Conservation (phyloP, 768 basidiomycete species). For the Hypsizygus marmoreus region DNA sequence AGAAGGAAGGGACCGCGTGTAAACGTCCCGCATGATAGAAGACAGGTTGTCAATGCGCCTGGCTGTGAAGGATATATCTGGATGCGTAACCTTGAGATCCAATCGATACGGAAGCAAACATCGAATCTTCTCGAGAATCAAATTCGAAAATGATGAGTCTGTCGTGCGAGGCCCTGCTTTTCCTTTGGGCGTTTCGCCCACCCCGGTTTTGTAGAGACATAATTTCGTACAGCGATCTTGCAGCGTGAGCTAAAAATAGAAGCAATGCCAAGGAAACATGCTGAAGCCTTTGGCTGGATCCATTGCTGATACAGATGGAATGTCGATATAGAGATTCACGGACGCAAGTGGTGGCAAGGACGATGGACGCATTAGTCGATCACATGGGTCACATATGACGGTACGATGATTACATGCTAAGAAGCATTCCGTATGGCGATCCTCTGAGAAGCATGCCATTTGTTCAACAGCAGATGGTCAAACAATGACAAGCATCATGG, state of each 20-base stretch:
- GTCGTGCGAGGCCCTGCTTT: too few relatives aligned
- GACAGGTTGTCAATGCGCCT: not conserved
- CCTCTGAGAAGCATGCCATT: not conserved
- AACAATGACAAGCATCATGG: too few relatives aligned
- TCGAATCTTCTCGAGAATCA: not conserved
- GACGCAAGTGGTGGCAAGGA: too few relatives aligned
- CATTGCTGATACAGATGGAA: not conserved
- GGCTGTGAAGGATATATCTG: not conserved
- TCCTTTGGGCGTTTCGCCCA: too few relatives aligned
- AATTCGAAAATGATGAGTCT: too few relatives aligned
- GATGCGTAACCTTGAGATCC: not conserved
- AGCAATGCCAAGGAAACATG: too few relatives aligned
- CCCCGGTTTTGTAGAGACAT: too few relatives aligned
- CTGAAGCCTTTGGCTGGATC: too few relatives aligned
- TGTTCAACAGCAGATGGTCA: not conserved
- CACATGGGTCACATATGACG: not conserved
- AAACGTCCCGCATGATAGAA: slow-evolving; percentile 14
- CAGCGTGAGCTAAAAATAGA: too few relatives aligned
- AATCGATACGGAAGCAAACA: not conserved
- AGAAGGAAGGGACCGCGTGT: slow-evolving; percentile 17
- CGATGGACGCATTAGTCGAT: not conserved
- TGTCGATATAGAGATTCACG: too few relatives aligned
- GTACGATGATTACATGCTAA: slow-evolving; percentile 1
- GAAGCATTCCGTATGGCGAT: not conserved
- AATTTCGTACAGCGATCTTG: too few relatives aligned